Evolutionary conservation across 106 monocot species (phyloP).

Genomic region (Dendrobium officinale): DNA sequence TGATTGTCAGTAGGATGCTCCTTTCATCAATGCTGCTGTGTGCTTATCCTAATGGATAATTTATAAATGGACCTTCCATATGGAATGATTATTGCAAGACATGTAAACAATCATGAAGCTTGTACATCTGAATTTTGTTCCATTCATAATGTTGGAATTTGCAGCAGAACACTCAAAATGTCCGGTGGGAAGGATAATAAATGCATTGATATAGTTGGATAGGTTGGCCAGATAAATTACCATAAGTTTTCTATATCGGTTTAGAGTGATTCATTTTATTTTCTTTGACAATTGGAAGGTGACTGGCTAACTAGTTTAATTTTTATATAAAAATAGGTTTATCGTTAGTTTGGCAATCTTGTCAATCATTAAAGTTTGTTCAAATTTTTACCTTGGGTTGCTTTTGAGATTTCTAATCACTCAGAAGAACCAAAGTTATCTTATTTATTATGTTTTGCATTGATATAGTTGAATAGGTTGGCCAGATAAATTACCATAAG

Average conservation of each 20-base stretch:
- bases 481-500: background rate
- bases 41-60: background rate
- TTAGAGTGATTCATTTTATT: background rate
- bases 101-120: background rate
- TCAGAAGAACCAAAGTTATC: background rate
- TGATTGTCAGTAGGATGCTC: background rate
- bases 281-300: background rate
- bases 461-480: background rate
- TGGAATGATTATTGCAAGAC: background rate
- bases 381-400: background rate
- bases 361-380: background rate
- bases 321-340: background rate
- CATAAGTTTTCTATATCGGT: background rate
- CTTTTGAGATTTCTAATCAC: background rate
- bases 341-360: background rate
- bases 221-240: background rate
- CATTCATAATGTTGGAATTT: background rate
- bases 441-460: slow-evolving; percentile 5
- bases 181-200: background rate
- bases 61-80: background rate
- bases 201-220: background rate
- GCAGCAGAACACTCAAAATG: background rate
- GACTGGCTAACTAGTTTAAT: background rate
- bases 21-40: background rate
- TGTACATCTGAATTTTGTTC: background rate